Base-by-base conservation (phyloP, 805 yeast species). In the Teunomyces aglyptinius region DNA sequence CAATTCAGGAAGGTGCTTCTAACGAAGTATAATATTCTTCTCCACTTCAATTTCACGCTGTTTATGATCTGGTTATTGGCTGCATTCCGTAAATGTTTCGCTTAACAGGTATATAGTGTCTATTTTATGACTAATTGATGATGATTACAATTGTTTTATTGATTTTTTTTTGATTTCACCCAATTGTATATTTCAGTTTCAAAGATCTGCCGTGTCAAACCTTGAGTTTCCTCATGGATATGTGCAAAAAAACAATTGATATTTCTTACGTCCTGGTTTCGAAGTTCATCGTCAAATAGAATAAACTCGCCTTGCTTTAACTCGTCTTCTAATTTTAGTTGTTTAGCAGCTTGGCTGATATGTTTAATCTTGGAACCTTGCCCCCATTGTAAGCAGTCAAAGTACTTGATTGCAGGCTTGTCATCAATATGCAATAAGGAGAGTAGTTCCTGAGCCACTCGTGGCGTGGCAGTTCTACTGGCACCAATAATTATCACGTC, bases 381-480 rank as follows among this genome's bases (percentile, higher is more conserved):
- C 1, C 91, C 91, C 85, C 89, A 85, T 59, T 85, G 86, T 41
- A 78, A 63, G 33, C 75, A 77, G 50, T 79, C 82, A 52, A 89
- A 83, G 42, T 68, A 71, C 10, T 69, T 56, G 13, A 70, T 63
- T n/a, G 82, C 71, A 0, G 85, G 82, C 38, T 66, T 69, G n/a
- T 72, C 77, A 36, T 76, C 76, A 1, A 89, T 65, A 31, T 75
- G 71, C 29, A 86, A 71, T 47, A 75, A 61, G 6, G 74, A 68
- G 44, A 89, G 65, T 58, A 89, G 63, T 45, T 81, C 78, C 51
- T 73, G 72, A 1, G 96, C 96, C n/a, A 85, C 68, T n/a, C 77
- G 71, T 0, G 96, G 96, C 1, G 89, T 80, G 49, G 80, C 79
- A 0, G 97, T 89, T 54, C 96, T 71, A 20, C 92, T 84, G 0